Percentiles rank a stretch among this genome's conserved stretches.
Conservation (phyloP, 306 rosid genomes). For the Acacia melanoxylon region DNA sequence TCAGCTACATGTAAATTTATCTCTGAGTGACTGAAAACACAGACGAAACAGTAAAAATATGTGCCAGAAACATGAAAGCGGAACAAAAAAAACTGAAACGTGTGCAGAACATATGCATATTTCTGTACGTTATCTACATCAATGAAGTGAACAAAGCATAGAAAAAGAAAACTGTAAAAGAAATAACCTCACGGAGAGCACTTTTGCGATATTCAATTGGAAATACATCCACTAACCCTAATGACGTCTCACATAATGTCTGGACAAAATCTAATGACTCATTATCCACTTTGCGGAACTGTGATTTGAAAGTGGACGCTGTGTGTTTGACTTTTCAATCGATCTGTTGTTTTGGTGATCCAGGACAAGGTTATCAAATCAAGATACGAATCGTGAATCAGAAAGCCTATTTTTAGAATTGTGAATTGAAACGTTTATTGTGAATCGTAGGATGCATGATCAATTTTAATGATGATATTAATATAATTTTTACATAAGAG, state of each 20-base stretch:
- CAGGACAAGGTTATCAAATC: slow-evolving; percentile 32
- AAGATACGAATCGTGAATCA: too few species aligned
- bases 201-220: slow-evolving; percentile 96
- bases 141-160: slow-evolving; percentile 30
- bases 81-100: neutral
- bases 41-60: slow-evolving; percentile 25
- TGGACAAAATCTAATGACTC: slow-evolving; percentile 90
- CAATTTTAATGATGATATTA: too few species aligned
- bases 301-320: slow-evolving; percentile 86
- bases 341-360: slow-evolving; percentile 73
- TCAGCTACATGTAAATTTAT: slow-evolving; percentile 50
- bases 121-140: slow-evolving; percentile 20
- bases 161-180: slow-evolving; percentile 27
- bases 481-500: too few species aligned
- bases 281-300: slow-evolving; percentile 81
- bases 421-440: too few species aligned
- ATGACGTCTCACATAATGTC: slow-evolving; percentile 91
- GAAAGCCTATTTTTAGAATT: too few species aligned
- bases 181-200: slow-evolving; percentile 87
- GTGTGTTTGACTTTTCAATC: slow-evolving; percentile 62
- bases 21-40: slow-evolving; percentile 72
- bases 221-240: slow-evolving; percentile 93
- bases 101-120: slow-evolving; percentile 1
- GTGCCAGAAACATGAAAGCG: slow-evolving; percentile 18
- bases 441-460: too few species aligned